Conservation (phyloP, 169 alveolate genomes). For the Plasmodium chabaudi region DNA sequence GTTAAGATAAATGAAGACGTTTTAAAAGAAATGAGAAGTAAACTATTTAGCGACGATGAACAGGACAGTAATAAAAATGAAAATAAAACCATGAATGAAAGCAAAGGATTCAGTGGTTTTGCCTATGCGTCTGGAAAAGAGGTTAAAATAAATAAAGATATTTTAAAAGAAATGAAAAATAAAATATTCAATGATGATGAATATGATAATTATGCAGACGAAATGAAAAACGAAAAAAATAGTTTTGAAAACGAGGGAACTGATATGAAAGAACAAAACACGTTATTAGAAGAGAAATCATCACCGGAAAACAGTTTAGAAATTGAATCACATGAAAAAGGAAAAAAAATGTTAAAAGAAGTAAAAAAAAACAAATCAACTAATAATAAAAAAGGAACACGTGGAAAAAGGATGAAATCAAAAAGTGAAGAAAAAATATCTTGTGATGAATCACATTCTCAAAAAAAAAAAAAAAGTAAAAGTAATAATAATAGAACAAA, state of each 20-base stretch:
- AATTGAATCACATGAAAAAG: neutral
- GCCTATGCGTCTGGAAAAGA: neutral
- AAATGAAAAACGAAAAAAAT: neutral
- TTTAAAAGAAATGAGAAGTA: conserved; percentile 21
- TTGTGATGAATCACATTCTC: too few relatives aligned
- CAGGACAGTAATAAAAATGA: neutral
- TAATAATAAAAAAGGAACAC: too few relatives aligned
- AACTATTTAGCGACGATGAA: conserved; percentile 20
- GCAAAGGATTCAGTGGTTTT: neutral
- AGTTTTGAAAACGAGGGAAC: neutral
- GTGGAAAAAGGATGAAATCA: too few relatives aligned
- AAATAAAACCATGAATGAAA: conserved; percentile 6
- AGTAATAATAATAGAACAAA: too few relatives aligned
- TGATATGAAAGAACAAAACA: neutral
- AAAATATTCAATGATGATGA: neutral
- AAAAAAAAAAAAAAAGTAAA: too few relatives aligned
- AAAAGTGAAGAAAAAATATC: too few relatives aligned
- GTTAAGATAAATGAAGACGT: conserved; percentile 27
- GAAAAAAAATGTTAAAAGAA: conserved; percentile 11
- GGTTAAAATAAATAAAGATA: neutral
- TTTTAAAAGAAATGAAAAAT: neutral
- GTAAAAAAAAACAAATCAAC: too few relatives aligned
- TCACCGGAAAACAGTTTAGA: neutral
- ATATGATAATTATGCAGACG: neutral
- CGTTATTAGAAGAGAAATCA: neutral